Evolutionary conservation across 768 basidiomycete genomes (phyloP).

Genomic region (Pisolithus marmoratus): DNA sequence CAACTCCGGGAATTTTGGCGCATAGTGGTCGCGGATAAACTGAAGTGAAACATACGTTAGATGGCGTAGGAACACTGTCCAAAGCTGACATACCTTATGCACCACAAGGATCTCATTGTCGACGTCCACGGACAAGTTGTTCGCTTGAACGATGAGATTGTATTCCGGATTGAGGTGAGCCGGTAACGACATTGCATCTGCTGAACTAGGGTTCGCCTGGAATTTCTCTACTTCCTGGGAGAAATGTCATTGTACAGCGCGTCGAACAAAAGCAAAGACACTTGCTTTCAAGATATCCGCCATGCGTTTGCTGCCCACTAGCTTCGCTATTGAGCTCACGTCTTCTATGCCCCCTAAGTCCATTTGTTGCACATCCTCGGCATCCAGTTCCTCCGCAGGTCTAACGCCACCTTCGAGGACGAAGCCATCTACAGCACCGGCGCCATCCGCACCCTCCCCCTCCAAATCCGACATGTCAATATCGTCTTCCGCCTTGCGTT

Average conservation of each 20-base stretch:
- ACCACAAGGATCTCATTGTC: conserved; percentile 98
- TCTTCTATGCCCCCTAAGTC: conserved; percentile 82
- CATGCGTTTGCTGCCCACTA: conserved; percentile 86
- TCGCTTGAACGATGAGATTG: conserved; percentile 92
- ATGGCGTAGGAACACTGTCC: conserved; percentile 1
- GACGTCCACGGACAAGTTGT: conserved; percentile 96
- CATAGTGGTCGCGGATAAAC: conserved; percentile 98
- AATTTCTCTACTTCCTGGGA: conserved; percentile 86
- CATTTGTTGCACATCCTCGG: conserved; percentile 92
- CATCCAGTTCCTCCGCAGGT: conserved; percentile 95
- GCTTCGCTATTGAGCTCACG: conserved; percentile 81
- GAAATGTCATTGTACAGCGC: neutral
- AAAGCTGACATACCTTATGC: conserved; percentile 63
- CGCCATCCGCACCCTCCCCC: conserved; percentile 37
- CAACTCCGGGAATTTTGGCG: conserved; percentile 91
- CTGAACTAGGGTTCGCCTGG: conserved; percentile 69
- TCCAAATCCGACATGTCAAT: conserved; percentile 55
- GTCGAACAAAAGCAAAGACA: neutral
- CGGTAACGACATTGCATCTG: conserved; percentile 71
- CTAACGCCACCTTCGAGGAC: conserved; percentile 82
- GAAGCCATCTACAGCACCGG: conserved; percentile 45
- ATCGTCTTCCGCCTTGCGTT: conserved; percentile 57
- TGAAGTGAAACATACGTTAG: conserved; percentile 25
- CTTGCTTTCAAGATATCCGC: conserved; percentile 75
- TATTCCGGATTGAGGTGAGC: conserved; percentile 94